These are phyloP conservation scores for Furcasterigmium furcatum DNA, from an alignment of 2,329 filamentous ascomycete genomes.

Conservation along the genomic window DNA sequence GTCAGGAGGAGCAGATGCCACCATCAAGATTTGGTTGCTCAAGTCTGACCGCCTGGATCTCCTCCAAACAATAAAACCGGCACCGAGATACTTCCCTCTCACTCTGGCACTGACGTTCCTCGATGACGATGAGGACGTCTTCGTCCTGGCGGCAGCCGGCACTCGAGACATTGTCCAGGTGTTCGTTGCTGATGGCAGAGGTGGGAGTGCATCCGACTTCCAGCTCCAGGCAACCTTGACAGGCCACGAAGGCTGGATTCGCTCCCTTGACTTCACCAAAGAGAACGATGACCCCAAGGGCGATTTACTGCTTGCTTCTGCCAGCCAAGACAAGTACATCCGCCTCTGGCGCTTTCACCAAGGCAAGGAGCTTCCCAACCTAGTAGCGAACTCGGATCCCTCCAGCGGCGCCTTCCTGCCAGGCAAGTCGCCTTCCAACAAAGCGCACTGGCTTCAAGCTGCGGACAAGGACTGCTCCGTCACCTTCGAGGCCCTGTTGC, in stretches of 20 bases:
- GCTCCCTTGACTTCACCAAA: conserved; percentile 74
- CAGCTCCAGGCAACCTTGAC: conserved; percentile 71
- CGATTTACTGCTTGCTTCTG: conserved; percentile 83
- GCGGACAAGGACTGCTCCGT: conserved; percentile 66
- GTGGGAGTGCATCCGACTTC: conserved; percentile 47
- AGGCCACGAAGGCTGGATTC: conserved; percentile 94
- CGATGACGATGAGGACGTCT: conserved; percentile 43
- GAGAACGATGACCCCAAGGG: conserved; percentile 52
- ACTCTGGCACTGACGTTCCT: conserved; percentile 67
- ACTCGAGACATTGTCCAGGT: conserved; percentile 82
- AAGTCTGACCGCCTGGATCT: conserved; percentile 45
- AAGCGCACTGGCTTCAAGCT: conserved; percentile 73
- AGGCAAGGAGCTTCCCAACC: conserved; percentile 61
- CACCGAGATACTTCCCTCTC: conserved; percentile 79
- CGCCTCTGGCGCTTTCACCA: conserved; percentile 84
- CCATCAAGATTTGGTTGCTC: conserved; percentile 68
- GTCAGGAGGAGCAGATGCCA: conserved; percentile 79
- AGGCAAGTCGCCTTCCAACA: conserved; percentile 80
- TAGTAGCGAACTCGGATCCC: conserved; percentile 54
- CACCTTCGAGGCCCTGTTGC: conserved; percentile 88
- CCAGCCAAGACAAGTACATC: conserved; percentile 96
- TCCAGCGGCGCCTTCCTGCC: conserved; percentile 55
- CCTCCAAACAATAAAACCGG: conserved; percentile 67
- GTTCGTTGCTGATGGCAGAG: conserved; percentile 54
- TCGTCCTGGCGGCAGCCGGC: conserved; percentile 79